Base-by-base conservation (phyloP, 352 stramenopile genomes). In the Phytophthora aleatoria region DNA sequence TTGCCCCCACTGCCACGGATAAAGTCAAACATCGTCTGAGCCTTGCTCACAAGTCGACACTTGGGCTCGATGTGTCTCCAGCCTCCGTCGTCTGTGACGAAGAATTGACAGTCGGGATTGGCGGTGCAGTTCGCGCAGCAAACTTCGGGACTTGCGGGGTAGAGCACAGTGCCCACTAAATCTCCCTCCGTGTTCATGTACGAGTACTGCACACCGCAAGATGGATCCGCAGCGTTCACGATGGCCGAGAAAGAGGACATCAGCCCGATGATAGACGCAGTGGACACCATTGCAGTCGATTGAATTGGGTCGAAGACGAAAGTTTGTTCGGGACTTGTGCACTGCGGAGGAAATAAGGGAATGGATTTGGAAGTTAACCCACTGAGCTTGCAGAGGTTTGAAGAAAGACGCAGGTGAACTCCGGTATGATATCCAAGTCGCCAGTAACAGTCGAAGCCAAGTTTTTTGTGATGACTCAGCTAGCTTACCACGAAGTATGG, bases 51-150 rank as follows among this genome's bases (percentile, higher is more conserved):
- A 24, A 69, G 61, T 4, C 48, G 61, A 10, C 61, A 64, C 47
- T 69, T 69, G 47, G 61, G 61, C 30, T 69, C 47, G 13, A 69
- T 64, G 36, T 52, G 28, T 43, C 61, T 64, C 61, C 61, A 69
- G 0, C 61, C 47, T 5, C 53, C 61, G 15, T 64, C 61, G 24
- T 69, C 54, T 2, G 61, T 69, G n/a, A 69, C 61, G 61, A 69
- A 69, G 31, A 64, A 64, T 45, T 64, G 61, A 24, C 53, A 69
- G 24, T 69, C 26, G 6, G 47, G 53, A 13, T 64, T 64, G 45
- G 61, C 53, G 8, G 45, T 69, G 30, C 61, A 64, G 20, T 64
- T 69, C 1, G 61, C 39, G 26, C 61, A 69, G 30, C 61, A 69
- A 11, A 69, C 61, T 44, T 69, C 61, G 12, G 61, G 45, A 3